Base-by-base conservation (phyloP, 768 basidiomycete genomes). In the Boletellus emodensis region DNA sequence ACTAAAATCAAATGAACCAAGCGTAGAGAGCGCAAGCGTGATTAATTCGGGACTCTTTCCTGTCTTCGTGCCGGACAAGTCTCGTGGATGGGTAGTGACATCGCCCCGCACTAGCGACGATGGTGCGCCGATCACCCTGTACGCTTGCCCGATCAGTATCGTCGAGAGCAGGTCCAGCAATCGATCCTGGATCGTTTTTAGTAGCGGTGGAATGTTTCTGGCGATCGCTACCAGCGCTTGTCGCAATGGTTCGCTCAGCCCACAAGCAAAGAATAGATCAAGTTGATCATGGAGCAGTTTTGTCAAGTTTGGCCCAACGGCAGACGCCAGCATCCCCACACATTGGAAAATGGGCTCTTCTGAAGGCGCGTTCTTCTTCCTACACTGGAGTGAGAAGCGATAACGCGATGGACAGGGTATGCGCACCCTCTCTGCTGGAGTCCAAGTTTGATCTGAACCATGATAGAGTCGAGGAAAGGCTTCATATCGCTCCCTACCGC, bases 271-370 rank as follows among this genome's bases (percentile, higher is more conserved):
- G 90, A 99, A 98, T 37, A 96, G 74, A 66, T 98, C 94, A 30
- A 99, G 81, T 58, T 97, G 89, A 62, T 98, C 96, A 68, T 97
- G 96, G 50, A 99, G 77, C 40, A 95, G 77, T 63, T 95, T 94
- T 0, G 96, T 98, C 41, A 99, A 74, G 67, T 94, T 95, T 3
- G 94, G 94, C 1, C 96, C 96, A 30, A 99, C 94, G 9, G 96
- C 91, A 2, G 84, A 82, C 1, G 94, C 92, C 38, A 99, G 75
- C 93, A 97, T 95, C 34, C 92, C 92, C 52, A 99, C 81, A 69
- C 96, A 98, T 75, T 97, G 91, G 63, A 99, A 98, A 51, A 98
- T 93, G 0, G 94, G 88, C 56, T 93, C 93, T 67, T 97, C 94
- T 14, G 87, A 85, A 3, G 90, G 89, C 2, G 93, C 90, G 63